These are phyloP conservation scores for Eragrostis tef DNA, from an alignment of 202 grass and related monocot species.

Conservation along the genomic window DNA sequence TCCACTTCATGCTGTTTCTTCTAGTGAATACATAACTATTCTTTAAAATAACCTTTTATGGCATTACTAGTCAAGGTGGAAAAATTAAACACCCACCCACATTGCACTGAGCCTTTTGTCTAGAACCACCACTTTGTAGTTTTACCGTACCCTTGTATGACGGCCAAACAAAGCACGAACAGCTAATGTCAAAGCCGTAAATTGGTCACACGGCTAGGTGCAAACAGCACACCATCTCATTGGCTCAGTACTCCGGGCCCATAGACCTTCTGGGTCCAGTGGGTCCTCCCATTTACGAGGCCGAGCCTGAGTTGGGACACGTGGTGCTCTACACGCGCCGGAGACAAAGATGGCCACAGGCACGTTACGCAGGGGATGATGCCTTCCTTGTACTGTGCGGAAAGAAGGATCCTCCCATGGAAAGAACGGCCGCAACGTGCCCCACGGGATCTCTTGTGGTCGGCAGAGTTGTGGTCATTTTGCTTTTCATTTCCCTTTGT, in stretches of 20 bases:
- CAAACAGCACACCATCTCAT: too few relatives aligned
- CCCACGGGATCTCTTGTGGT: constrained; percentile 2
- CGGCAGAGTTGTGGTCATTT: not conserved
- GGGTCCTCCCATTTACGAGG: not conserved
- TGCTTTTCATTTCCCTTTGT: not conserved
- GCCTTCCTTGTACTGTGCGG: constrained; percentile 36
- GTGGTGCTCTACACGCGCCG: not conserved
- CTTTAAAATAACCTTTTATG: not conserved
- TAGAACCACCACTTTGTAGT: too few relatives aligned
- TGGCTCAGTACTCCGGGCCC: too few relatives aligned
- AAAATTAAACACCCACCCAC: too few relatives aligned
- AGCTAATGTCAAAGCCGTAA: not conserved
- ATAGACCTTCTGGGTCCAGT: not conserved
- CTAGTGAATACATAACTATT: not conserved
- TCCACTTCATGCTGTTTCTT: not conserved
- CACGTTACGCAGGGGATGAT: constrained; percentile 39
- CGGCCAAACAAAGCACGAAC: not conserved
- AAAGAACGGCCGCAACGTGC: not conserved
- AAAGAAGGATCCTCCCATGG: not conserved
- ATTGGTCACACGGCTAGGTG: not conserved
- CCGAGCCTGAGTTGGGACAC: not conserved
- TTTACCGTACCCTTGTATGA: too few relatives aligned
- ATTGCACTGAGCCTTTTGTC: not conserved
- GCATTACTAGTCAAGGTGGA: not conserved
- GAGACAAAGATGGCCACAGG: not conserved